Percentiles rank a stretch among this genome's conserved stretches.
Evolutionary conservation across 345 rosid species (phyloP).

Genomic region (Dipteronia dyeriana): DNA sequence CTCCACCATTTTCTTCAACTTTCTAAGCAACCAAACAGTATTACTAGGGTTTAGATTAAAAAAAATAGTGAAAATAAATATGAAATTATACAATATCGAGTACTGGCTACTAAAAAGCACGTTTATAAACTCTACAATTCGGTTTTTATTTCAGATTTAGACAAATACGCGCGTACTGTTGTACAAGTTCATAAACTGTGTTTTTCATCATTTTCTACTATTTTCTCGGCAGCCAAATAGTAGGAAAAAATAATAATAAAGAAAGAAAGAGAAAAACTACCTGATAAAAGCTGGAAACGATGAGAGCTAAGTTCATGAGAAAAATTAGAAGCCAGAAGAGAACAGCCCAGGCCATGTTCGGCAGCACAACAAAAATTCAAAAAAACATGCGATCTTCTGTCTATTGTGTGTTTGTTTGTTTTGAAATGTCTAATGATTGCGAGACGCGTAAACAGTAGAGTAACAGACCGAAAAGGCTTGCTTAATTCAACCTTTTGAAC

Average conservation of each 20-base stretch:
- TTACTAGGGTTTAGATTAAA: not conserved
- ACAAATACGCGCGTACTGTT: not conserved
- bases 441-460: not conserved
- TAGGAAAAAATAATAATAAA: not conserved
- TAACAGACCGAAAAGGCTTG: too few species aligned
- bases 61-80: not conserved
- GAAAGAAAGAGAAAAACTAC: slow-evolving; percentile 27
- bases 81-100: not conserved
- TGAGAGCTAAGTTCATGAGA: slow-evolving; percentile 57
- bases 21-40: slow-evolving; percentile 10
- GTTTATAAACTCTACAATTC: not conserved
- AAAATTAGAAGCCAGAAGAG: slow-evolving; percentile 58
- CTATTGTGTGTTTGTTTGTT: too few species aligned
- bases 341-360: slow-evolving; percentile 17
- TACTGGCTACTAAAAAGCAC: not conserved
- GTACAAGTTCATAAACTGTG: not conserved
- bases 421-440: not conserved
- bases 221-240: slow-evolving; percentile 9
- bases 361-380: not conserved
- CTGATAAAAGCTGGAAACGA: slow-evolving; percentile 70
- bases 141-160: not conserved
- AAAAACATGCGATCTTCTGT: not conserved
- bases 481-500: too few species aligned
- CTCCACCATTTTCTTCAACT: not conserved
- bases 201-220: slow-evolving; percentile 6